phyloP scores from a whole-genome alignment of 768 basidiomycete species.

The Calvatia gigantea region DNA sequence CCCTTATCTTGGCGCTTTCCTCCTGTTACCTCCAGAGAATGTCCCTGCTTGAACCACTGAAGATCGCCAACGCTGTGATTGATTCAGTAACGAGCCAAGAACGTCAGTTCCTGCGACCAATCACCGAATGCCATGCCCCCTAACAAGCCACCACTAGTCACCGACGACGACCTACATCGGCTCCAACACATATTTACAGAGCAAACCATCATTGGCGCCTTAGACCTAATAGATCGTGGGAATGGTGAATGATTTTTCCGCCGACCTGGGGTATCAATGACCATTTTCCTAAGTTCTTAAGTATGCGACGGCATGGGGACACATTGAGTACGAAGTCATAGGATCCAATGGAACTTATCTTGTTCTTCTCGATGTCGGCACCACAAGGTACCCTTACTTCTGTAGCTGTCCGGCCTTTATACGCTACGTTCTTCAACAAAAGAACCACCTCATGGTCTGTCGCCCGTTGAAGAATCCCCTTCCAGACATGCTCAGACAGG shows the following conservation, averaged over 20 bases:
- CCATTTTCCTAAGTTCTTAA: conserved; percentile 39
- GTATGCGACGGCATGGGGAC: conserved; percentile 53
- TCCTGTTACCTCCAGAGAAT: not conserved
- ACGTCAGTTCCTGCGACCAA: not conserved
- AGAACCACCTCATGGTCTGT: conserved; percentile 63
- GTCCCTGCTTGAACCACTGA: not conserved
- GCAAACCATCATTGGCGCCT: conserved; percentile 59
- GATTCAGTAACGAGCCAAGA: not conserved
- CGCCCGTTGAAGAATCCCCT: not conserved
- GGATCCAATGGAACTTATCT: conserved; percentile 63
- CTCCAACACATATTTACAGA: conserved; percentile 62
- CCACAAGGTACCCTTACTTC: conserved; percentile 43
- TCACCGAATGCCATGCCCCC: not conserved
- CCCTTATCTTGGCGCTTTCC: not conserved
- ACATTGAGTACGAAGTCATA: conserved; percentile 61
- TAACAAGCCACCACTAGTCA: conserved; percentile 15
- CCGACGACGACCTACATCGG: conserved; percentile 51
- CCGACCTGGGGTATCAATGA: not conserved
- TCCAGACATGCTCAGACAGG: not conserved
- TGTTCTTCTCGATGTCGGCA: conserved; percentile 46
- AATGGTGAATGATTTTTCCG: conserved; percentile 42
- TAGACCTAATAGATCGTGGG: conserved; percentile 73
- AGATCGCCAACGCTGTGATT: conserved; percentile 7
- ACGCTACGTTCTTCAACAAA: conserved; percentile 56
- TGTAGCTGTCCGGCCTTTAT: conserved; percentile 78